Evolutionary conservation across 495 filamentous ascomycete species (phyloP), one percentile per base, ranked within the genome.

Genomic region (Hyphodiscus hymeniophilus): DNA sequence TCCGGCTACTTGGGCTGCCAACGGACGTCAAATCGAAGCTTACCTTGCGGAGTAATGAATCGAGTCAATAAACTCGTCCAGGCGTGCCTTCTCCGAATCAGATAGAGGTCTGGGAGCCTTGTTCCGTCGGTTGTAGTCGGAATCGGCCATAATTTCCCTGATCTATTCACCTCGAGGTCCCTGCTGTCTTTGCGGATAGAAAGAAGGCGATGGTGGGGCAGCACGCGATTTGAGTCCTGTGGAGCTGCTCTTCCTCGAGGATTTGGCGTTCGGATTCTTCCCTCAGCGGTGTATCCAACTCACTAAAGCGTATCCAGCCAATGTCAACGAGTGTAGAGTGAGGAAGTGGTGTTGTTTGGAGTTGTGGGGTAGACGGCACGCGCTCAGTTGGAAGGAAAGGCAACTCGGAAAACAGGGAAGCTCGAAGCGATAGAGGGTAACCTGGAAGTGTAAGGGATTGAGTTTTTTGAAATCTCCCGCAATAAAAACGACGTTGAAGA

Each of bases 21-120:
- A 28, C 18, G 22, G 10, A 17, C 11, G 4, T 22, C 21, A 16
- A 31, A 32, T 8, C 24, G 18, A 21, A 48, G 56, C 77, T 30
- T 73, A 95, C 92, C 92, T 76, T 42, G 87, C 83, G 23, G 92
- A 97, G 65, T 98, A 98, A 65, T 95, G 89, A 52, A 98, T 97
- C 10, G 76, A 70, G 51, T 97, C 90, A 40, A 87, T 77, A 61
- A 87, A 98, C 61, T 97, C 90, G 22, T 95, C 87, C 35, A 98
- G 73, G 31, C 81, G 79, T 51, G 81, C 79, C 36, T 81, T 81
- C 70, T 98, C 92, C 1, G 71, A 62, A 30, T 95, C 87, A n/a
- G 80, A 73, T 24, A 97, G 68, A 50, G 81, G 78, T 40, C 94
- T 80, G 5, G 92, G 86, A 55, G 75, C 77, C 62, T 85, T 82